Conservation (phyloP, 768 basidiomycete genomes). For the Terana coerulea region DNA sequence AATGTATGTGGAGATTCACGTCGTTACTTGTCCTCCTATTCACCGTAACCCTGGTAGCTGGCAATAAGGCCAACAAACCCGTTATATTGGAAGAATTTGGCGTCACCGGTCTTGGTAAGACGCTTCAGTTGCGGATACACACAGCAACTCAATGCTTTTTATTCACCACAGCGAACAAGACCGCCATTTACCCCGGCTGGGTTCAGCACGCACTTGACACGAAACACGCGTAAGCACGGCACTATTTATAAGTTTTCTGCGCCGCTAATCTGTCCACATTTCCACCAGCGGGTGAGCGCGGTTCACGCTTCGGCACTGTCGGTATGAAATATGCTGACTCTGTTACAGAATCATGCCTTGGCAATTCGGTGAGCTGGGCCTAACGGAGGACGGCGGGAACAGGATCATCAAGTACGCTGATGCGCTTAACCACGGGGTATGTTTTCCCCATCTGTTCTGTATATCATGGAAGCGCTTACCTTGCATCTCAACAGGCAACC, state of each 20-base stretch:
- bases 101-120: constrained; percentile 35
- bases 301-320: neutral
- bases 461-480: constrained; percentile 9
- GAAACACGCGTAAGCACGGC: constrained; percentile 48
- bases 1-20: constrained; percentile 25
- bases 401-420: constrained; percentile 54
- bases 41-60: constrained; percentile 31
- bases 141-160: neutral
- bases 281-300: constrained; percentile 17
- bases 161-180: constrained; percentile 41
- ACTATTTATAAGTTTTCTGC: neutral
- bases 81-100: constrained; percentile 32
- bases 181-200: constrained; percentile 47
- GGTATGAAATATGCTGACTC: neutral
- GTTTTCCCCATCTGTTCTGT: constrained; percentile 12
- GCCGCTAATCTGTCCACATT: neutral
- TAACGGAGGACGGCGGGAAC: constrained; percentile 50
- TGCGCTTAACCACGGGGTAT: constrained; percentile 42
- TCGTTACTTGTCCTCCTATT: neutral
- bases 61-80: constrained; percentile 35
- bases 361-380: constrained; percentile 49
- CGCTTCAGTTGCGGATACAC: neutral
- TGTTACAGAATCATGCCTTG: constrained; percentile 54
- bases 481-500: constrained; percentile 34
- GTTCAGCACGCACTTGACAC: constrained; percentile 45